Evolutionary conservation across 225 moss, liverwort and hornwort genomes (phyloP), one percentile per base, ranked within the genome.

Genomic region (Marchantia paleacea): DNA sequence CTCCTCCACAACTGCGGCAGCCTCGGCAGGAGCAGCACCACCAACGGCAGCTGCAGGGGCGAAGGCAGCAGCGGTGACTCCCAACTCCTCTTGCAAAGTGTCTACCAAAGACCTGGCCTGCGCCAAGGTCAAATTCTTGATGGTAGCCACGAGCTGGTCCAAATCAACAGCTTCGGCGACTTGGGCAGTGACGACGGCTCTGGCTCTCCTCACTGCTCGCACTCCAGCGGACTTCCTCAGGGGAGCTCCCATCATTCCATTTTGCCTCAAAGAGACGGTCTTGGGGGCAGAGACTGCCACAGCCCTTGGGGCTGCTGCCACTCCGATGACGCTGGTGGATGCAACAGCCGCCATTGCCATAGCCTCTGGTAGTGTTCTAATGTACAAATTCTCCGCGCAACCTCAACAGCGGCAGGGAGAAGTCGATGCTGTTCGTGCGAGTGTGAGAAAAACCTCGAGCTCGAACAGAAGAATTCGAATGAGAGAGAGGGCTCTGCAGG

Each of bases 1-100:
- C 87, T 94, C 94, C 80, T 96, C 94, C 65, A 92, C 94, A 0
- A 76, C 91, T 0, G 90, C 83, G 7, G 88, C 84, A 19, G 93
- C 89, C 39, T 92, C 93, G 0, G 82, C 87, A 0, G 95, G 84
- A 22, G 88, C 91, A 3, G 87, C 84, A 0, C 88, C 69, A 0
- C 74, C 79, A 29, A 69, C 87, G 13, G 57, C 84, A 0, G 84
- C 89, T 0, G 91, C 86, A 3, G 90, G 89, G 2, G 87, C 92
- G 66, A 91, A 94, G 12, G 92, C 90, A 25, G 90, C 72, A 3
- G 92, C 90, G 0, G 87, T 89, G 22, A 96, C 87, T 24, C 91
- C 91, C 3, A 96, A 85, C 73, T 89, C 89, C 63, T 85, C 87
- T 30, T 88, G 85, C 81, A 94, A 80, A 53, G 82, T 84, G 80